A percentile compares a stretch with the other conserved stretches of the same genome.
Evolutionary conservation across 305 asterid genomes (phyloP).

Genomic region (Solanum hybrid): DNA sequence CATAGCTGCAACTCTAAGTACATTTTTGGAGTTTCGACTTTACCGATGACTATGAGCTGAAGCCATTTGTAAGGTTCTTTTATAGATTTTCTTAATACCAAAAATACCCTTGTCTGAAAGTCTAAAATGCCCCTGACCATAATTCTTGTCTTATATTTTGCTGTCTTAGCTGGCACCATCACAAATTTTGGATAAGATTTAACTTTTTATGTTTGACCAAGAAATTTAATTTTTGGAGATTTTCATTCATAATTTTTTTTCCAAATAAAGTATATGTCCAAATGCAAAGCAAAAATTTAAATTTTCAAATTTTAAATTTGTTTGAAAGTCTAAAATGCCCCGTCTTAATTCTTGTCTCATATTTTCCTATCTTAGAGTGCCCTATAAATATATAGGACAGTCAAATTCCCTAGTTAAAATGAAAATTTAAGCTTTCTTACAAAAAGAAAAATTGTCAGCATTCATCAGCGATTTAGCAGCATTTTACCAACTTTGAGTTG

Average conservation of each 20-base stretch:
- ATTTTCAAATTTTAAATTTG: not conserved
- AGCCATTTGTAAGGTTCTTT: not conserved
- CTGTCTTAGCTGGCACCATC: not conserved
- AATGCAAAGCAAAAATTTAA: too few relatives aligned
- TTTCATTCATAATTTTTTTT: too few relatives aligned
- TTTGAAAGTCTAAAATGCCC: not conserved
- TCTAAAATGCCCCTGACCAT: not conserved
- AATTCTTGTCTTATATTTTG: not conserved
- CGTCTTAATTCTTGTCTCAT: not conserved
- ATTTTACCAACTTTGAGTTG: not conserved
- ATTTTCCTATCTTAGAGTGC: not conserved
- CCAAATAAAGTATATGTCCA: not conserved
- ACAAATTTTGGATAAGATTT: not conserved
- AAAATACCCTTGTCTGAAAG: not conserved
- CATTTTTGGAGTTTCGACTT: not conserved
- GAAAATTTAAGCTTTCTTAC: not conserved
- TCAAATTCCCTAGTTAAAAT: not conserved
- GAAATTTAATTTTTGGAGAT: too few relatives aligned
- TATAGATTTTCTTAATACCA: not conserved
- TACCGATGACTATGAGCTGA: not conserved
- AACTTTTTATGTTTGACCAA: not conserved
- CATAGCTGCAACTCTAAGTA: not conserved
- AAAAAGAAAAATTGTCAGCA: not conserved
- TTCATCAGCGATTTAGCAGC: not conserved
- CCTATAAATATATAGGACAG: rapidly evolving